These are phyloP conservation scores for Botrytis galanthina DNA, from an alignment of 2,329 filamentous ascomycete species.

Conservation along the genomic window DNA sequence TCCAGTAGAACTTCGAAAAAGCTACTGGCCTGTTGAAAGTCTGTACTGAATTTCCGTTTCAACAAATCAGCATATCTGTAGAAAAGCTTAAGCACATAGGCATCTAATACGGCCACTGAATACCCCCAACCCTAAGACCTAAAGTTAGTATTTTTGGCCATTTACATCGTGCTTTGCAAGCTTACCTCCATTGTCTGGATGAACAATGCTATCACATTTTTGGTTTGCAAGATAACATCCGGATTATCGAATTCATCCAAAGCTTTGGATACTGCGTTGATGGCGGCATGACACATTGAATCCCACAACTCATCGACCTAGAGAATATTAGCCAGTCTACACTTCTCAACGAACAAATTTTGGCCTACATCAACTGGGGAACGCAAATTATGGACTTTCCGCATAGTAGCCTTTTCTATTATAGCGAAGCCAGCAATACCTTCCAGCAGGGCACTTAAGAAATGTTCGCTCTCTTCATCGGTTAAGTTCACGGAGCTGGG, in stretches of 20 bases:
- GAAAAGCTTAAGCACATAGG: conserved; percentile 78
- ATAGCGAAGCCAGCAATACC: conserved; percentile 96
- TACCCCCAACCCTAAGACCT: conserved; percentile 77
- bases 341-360: background rate
- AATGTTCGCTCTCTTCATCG: conserved; percentile 76
- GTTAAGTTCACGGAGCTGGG: conserved; percentile 73
- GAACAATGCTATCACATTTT: conserved; percentile 87
- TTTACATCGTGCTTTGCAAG: conserved; percentile 14
- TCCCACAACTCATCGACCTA: conserved; percentile 98
- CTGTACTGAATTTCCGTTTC: conserved; percentile 87
- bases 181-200: conserved; percentile 95
- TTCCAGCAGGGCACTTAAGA: conserved; percentile 86
- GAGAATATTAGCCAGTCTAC: conserved; percentile 24
- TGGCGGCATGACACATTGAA: conserved; percentile 88
- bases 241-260: conserved; percentile 80
- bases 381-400: conserved; percentile 77
- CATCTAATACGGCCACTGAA: conserved; percentile 75
- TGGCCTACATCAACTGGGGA: conserved; percentile 72
- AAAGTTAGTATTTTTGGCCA: conserved; percentile 5
- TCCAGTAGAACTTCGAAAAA: background rate
- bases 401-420: conserved; percentile 91
- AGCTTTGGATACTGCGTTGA: conserved; percentile 76
- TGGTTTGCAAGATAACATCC: conserved; percentile 89
- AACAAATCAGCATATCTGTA: conserved; percentile 91
- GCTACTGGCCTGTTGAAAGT: conserved; percentile 79